Evolutionary conservation across 176 grass and related monocot genomes (phyloP), one percentile per base, ranked within the genome.

Genomic region (Tillandsia leiboldiana): DNA sequence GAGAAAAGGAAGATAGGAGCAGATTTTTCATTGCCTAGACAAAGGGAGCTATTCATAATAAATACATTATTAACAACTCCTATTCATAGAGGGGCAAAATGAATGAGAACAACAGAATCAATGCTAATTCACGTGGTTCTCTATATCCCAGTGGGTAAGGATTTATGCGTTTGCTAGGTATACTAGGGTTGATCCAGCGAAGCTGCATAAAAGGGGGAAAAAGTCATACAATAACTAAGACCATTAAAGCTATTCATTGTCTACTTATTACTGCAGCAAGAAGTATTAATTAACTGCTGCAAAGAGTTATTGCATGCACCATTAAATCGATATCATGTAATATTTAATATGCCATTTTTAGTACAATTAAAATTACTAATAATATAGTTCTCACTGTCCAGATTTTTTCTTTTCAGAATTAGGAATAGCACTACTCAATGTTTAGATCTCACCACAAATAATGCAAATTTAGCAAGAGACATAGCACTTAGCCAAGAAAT

Each of bases 1-100:
- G 50, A 50, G 75, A 20, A 66, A 58, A 63, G 24, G 70, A 49
- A 42, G 23, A 29, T 27, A 13, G 12, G n/a, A 78, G 75, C 84
- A 75, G 59, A 74, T 58, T 42, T 42, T 42, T 5, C 33, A 42
- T 42, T 42, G 33, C 33, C 33, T 42, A 42, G 33, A 33, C 64
- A 17, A 23, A 23, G 17, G 64, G 64, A 23, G 17, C 47, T 67
- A 23, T 29, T 67, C 26, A 67, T 67, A 14, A 12, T 23, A 11
- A 63, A 23, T 63, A 28, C 11, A 22, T 67, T 33, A 29, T 67
- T 28, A 67, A 67, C 47, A n/a, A 67, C 47, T 33, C 26, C 17
- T 28, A 26, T 67, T 18, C 11, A 67, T 67, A 67, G 47, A 12
- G 26, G 57, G 57, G 57, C 57, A n/a, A 63, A 63, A 63, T 63